Base-by-base conservation (phyloP, 2,329 filamentous ascomycete species). In the Penicillium sp. region DNA sequence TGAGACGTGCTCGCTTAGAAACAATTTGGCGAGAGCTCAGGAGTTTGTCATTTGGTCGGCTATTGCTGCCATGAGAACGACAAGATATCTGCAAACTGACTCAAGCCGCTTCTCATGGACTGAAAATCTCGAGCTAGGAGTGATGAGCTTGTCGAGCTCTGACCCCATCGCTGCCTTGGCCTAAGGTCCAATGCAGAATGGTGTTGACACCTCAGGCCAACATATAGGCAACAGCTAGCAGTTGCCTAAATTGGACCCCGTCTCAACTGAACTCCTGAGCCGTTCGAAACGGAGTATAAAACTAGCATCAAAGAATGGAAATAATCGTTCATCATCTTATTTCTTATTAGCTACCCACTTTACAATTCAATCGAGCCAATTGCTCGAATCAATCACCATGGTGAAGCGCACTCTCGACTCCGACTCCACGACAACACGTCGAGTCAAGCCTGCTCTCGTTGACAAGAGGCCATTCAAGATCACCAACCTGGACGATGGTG, bases 401-500 rank as follows among this genome's bases (percentile, higher is more conserved):
- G 33, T 53, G 13, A 60, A 56, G 53, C 53, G 42, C 44, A 33
- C 42, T 44, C 8, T 50, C n/a, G 30, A 45, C 42, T 37, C 47
- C 35, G 35, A n/a, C 35, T 51, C 49, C 13, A 22, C 37, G 8
- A 53, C 55, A 15, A 17, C 26, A 24, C 61, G 59, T 44, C 42
- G 53, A 49, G 53, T 55, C 38, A 54, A 58, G 38, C 62, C 62
- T 2, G 56, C n/a, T 13, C 45, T 42, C 13, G 28, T 53, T 53
- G 44, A 60, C 13, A 33, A 49, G n/a, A 56, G 28, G 17, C 59
- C 56, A 33, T 66, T 66, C 24, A 57, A 35, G 24, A 54, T 62
- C 40, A 60, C 37, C 28, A 65, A 66, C 45, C 38, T 66, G 30
- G 26, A 45, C 30, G 64, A 66, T 33, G 59, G 59, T 3, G 64